phyloP scores from a whole-genome alignment of 768 basidiomycete genomes.

The Fibroporia radiculosa region DNA sequence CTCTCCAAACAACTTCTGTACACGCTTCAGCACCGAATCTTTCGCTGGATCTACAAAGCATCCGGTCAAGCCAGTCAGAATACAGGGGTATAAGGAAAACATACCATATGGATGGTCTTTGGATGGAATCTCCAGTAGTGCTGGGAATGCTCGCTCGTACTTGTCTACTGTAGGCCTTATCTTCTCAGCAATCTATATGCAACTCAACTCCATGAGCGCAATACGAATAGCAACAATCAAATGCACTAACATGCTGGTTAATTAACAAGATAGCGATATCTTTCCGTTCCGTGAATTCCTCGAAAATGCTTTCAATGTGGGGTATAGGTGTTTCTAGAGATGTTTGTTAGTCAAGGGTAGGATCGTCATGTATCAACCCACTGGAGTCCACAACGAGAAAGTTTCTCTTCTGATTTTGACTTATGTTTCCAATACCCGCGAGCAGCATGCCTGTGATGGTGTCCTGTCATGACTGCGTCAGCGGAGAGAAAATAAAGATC shows the following conservation, averaged over 20 bases:
- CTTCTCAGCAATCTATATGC: conserved; percentile 83
- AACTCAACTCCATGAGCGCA: conserved; percentile 74
- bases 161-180: conserved; percentile 92
- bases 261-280: conserved; percentile 96
- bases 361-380: conserved; percentile 32
- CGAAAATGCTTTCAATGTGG: conserved; percentile 85
- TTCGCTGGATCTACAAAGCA: conserved; percentile 74
- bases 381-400: conserved; percentile 93
- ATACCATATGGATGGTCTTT: conserved; percentile 97
- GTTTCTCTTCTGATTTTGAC: conserved; percentile 91
- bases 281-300: conserved; percentile 89
- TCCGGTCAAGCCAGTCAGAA: background rate
- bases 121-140: conserved; percentile 93
- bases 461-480: conserved; percentile 50
- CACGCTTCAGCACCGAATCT: conserved; percentile 92
- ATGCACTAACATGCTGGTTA: conserved; percentile 84
- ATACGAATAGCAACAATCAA: background rate
- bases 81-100: conserved; percentile 17
- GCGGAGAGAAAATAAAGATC: background rate
- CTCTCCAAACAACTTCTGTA: conserved; percentile 95
- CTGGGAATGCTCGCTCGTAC: conserved; percentile 94
- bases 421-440: conserved; percentile 90
- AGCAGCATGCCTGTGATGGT: conserved; percentile 93
- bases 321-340: conserved; percentile 80
- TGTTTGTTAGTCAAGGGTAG: conserved; percentile 1